Percentiles rank a stretch among this genome's conserved stretches.
Conservation (phyloP, 352 stramenopile genomes). For the Globisporangium heterothallicum region DNA sequence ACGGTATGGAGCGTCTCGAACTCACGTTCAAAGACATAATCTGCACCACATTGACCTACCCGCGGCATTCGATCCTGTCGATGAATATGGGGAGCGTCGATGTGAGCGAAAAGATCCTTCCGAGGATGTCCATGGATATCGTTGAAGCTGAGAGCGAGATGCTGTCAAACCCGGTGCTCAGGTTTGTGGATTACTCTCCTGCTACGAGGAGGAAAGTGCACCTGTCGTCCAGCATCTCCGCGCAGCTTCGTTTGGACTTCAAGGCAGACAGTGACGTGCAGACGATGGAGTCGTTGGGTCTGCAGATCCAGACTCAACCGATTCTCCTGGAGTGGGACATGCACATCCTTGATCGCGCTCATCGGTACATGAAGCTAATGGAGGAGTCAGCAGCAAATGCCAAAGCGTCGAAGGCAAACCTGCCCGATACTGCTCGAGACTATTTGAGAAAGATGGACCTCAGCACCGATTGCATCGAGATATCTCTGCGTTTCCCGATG, state of each 20-base stretch:
- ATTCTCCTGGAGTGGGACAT: slow-evolving; percentile 84
- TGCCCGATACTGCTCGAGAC: slow-evolving; percentile 8
- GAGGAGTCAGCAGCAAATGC: slow-evolving; percentile 41
- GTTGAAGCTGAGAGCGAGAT: slow-evolving; percentile 55
- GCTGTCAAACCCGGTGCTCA: slow-evolving; percentile 50
- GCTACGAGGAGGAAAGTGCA: slow-evolving; percentile 52
- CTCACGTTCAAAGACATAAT: slow-evolving; percentile 69
- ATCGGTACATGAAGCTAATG: slow-evolving; percentile 66
- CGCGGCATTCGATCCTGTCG: slow-evolving; percentile 40
- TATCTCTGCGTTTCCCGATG: slow-evolving; percentile 80
- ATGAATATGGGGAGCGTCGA: slow-evolving; percentile 58
- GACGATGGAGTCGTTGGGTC: slow-evolving; percentile 31
- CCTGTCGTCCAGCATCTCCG: slow-evolving; percentile 60
- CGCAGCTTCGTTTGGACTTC: slow-evolving; percentile 61
- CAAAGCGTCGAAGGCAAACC: slow-evolving; percentile 6
- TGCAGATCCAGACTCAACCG: slow-evolving; percentile 71
- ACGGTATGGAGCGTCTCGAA: slow-evolving; percentile 64
- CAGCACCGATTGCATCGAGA: slow-evolving; percentile 63
- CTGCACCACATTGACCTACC: slow-evolving; percentile 55
- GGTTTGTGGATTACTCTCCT: slow-evolving; percentile 59
- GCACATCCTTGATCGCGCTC: slow-evolving; percentile 75
- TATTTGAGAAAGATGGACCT: slow-evolving; percentile 61
- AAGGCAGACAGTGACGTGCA: slow-evolving; percentile 25
- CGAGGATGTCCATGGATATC: slow-evolving; percentile 70
- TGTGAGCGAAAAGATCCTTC: slow-evolving; percentile 67